These are phyloP conservation scores for Glarea lozoyensis DNA, from an alignment of 495 filamentous ascomycete species.

Conservation along the genomic window DNA sequence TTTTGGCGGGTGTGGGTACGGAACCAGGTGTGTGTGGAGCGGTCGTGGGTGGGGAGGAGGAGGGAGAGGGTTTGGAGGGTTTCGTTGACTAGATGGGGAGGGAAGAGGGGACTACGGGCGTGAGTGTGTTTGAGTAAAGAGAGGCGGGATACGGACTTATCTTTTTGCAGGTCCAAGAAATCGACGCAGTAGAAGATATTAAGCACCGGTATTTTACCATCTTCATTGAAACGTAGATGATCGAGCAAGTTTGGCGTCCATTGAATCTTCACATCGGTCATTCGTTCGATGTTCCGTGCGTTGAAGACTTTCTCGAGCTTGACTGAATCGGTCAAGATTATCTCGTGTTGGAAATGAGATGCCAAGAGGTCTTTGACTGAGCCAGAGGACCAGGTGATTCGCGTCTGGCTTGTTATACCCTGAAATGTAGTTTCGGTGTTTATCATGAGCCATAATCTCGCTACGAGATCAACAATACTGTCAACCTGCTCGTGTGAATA, in stretches of 20 bases:
- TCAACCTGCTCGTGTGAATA: too few species aligned
- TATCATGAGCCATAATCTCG: too few species aligned
- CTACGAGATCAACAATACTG: too few species aligned
- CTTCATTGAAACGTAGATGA: constrained; percentile 33
- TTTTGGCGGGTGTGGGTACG: constrained; percentile 5
- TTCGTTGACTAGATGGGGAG: constrained; percentile 30
- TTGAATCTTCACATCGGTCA: constrained; percentile 30
- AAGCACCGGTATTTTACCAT: constrained; percentile 29
- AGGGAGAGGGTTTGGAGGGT: constrained; percentile 38
- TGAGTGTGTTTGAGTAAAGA: neutral
- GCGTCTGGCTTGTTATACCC: too few species aligned
- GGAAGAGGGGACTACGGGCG: constrained; percentile 17
- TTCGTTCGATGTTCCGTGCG: constrained; percentile 18
- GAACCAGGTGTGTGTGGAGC: constrained; percentile 23
- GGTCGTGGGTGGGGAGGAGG: constrained; percentile 31
- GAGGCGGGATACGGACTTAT: neutral
- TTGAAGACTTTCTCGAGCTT: constrained; percentile 22
- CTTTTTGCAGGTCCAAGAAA: constrained; percentile 24
- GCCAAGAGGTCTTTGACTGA: too few species aligned
- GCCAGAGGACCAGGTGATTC: too few species aligned
- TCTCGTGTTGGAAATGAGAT: too few species aligned
- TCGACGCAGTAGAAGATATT: constrained; percentile 37
- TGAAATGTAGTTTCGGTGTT: too few species aligned
- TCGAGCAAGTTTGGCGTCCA: constrained; percentile 38
- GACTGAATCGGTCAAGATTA: too few species aligned